phyloP scores from a whole-genome alignment of 2,329 filamentous ascomycete genomes.

The Penicillium sp. region DNA sequence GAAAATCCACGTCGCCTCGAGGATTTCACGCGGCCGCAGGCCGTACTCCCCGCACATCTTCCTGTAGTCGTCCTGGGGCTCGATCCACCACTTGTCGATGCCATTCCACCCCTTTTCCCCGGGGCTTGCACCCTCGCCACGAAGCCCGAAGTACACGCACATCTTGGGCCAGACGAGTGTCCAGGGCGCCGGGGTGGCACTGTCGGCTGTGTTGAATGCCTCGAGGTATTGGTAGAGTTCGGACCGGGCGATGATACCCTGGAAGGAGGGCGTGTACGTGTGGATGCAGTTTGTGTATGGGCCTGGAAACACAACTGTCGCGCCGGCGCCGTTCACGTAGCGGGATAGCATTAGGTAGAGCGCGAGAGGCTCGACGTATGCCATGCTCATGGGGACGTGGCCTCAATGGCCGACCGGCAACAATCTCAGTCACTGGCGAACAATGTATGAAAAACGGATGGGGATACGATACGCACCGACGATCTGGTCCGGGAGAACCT shows the following conservation, averaged over 20 bases:
- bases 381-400: constrained; percentile 51
- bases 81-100: constrained; percentile 28
- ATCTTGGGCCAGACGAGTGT: constrained; percentile 27
- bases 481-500: constrained; percentile 52
- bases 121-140: constrained; percentile 14
- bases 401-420: constrained; percentile 28
- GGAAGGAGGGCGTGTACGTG: constrained; percentile 43
- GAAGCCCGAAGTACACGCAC: constrained; percentile 28
- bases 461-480: constrained; percentile 24
- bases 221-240: constrained; percentile 33
- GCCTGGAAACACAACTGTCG: constrained; percentile 44
- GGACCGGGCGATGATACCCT: constrained; percentile 35
- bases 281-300: constrained; percentile 38
- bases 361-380: constrained; percentile 47
- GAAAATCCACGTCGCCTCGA: constrained; percentile 22
- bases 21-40: constrained; percentile 14
- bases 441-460: not conserved
- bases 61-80: constrained; percentile 23
- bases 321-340: constrained; percentile 42
- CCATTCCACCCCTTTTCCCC: constrained; percentile 17
- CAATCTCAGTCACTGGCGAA: not conserved
- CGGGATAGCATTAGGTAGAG: constrained; percentile 46
- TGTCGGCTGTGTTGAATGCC: constrained; percentile 35
- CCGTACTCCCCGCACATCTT: constrained; percentile 29
- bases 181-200: constrained; percentile 22